Conservation (phyloP, 768 basidiomycete genomes). For the Russula griseocarnosa region DNA sequence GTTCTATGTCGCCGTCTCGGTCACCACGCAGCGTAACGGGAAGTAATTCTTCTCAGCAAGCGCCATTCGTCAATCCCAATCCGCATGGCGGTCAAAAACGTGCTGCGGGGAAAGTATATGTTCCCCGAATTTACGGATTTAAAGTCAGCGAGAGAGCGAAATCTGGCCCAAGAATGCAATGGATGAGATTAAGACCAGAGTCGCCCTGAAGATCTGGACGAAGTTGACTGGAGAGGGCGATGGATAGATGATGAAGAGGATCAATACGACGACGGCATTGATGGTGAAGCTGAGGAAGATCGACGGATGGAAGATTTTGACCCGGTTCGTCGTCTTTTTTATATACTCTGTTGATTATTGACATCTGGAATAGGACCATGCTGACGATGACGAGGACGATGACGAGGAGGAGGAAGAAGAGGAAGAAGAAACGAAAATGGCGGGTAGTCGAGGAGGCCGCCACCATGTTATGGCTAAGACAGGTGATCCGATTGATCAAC, state of each 20-base stretch:
- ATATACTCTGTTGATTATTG: background rate
- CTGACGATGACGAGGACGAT: conserved; percentile 46
- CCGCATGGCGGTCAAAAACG: conserved; percentile 85
- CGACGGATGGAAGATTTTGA: conserved; percentile 86
- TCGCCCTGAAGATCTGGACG: conserved; percentile 73
- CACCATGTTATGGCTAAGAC: conserved; percentile 19
- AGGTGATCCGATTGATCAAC: conserved; percentile 14
- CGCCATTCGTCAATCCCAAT: conserved; percentile 82
- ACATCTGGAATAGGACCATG: conserved; percentile 36
- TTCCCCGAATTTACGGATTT: conserved; percentile 94
- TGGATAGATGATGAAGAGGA: conserved; percentile 83
- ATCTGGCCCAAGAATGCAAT: conserved; percentile 94
- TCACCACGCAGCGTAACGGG: conserved; percentile 52
- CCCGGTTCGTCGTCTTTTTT: conserved; percentile 48
- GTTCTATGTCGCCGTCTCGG: conserved; percentile 49
- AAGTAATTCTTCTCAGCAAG: conserved; percentile 42
- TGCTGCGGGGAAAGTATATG: conserved; percentile 81
- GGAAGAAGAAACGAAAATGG: conserved; percentile 37
- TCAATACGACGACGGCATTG: conserved; percentile 53
- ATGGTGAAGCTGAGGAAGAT: conserved; percentile 46
- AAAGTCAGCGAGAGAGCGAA: conserved; percentile 93
- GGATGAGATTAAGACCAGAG: conserved; percentile 86
- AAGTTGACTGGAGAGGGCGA: conserved; percentile 85
- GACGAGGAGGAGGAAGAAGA: conserved; percentile 55
- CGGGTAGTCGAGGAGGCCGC: conserved; percentile 27